Evolutionary conservation across 106 monocot species (phyloP).

Genomic region (Allium sativum): DNA sequence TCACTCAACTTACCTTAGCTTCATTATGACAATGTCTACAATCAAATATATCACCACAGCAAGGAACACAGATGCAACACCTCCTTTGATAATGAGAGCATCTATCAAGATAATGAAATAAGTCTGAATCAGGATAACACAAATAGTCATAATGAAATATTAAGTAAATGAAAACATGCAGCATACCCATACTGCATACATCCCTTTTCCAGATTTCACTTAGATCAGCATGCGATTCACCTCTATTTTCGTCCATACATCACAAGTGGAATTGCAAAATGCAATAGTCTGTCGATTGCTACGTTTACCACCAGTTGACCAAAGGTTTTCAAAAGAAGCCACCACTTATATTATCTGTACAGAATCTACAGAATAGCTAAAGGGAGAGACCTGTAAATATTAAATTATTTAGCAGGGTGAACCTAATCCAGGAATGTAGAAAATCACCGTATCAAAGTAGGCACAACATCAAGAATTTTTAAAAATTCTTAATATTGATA

Average conservation of each 20-base stretch:
- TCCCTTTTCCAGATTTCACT: constrained; percentile 28
- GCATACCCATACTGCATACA: constrained; percentile 31
- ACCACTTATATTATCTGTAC: constrained; percentile 8
- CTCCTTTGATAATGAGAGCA: constrained; percentile 50
- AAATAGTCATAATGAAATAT: background rate
- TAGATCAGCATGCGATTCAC: background rate
- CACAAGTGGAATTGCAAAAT: background rate
- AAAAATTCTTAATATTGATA: no score
- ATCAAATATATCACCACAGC: constrained; percentile 59
- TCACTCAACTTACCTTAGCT: constrained; percentile 25
- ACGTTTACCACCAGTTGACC: constrained; percentile 4
- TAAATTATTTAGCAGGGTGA: constrained; percentile 15
- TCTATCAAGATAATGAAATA: constrained; percentile 17
- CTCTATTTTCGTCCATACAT: constrained; percentile 1
- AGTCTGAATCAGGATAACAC: background rate
- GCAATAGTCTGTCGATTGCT: background rate
- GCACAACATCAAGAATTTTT: constrained; percentile 19
- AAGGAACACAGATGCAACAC: constrained; percentile 47
- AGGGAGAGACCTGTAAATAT: constrained; percentile 29
- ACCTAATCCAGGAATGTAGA: constrained; percentile 12
- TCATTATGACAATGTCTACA: constrained; percentile 68
- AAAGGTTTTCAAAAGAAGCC: constrained; percentile 1
- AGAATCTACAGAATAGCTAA: constrained; percentile 6
- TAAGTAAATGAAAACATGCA: background rate
- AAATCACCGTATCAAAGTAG: constrained; percentile 14